These are phyloP conservation scores for Oenanthe sinensis DNA, from an alignment of 129 eudicot species.

Conservation along the genomic window DNA sequence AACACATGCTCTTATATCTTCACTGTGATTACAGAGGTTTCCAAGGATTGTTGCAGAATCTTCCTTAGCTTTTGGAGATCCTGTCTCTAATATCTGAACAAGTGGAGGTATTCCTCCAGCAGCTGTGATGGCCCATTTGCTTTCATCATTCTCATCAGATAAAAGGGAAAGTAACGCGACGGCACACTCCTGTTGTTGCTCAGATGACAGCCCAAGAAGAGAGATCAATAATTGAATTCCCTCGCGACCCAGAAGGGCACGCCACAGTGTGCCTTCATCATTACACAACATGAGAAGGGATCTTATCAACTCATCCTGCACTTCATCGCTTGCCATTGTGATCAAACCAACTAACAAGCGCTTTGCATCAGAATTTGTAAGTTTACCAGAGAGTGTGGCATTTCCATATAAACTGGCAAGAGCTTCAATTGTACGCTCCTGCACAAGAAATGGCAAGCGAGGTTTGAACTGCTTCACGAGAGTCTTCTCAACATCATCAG, in stretches of 20 bases:
- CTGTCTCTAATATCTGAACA: conserved; percentile 94
- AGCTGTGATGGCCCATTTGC: conserved; percentile 99
- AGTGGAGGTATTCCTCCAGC: conserved; percentile 99
- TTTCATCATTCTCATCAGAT: conserved; percentile 90
- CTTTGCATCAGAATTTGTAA: conserved; percentile 84
- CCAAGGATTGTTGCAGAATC: conserved; percentile 96
- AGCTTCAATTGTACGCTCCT: conserved; percentile 97
- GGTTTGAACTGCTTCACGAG: conserved; percentile 75
- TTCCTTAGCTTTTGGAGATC: conserved; percentile 94
- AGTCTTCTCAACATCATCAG: conserved; percentile 74
- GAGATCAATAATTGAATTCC: conserved; percentile 96
- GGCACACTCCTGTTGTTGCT: conserved; percentile 99
- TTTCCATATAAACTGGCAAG: conserved; percentile 98
- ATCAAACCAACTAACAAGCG: conserved; percentile 94
- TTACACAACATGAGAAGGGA: conserved; percentile 74
- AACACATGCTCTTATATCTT: conserved; percentile 97
- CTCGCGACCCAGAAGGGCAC: conserved; percentile 96
- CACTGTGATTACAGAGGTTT: conserved; percentile 97
- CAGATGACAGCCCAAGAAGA: conserved; percentile 97
- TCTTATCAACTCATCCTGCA: conserved; percentile 85
- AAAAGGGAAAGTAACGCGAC: conserved; percentile 93
- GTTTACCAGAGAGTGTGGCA: conserved; percentile 61
- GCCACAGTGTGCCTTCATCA: conserved; percentile 86
- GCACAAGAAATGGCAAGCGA: conserved; percentile 69
- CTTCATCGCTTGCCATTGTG: conserved; percentile 94